Evolutionary conservation across 331 rosid genomes (phyloP), one percentile per base, ranked within the genome.

Genomic region (Prunus yedoensis): DNA sequence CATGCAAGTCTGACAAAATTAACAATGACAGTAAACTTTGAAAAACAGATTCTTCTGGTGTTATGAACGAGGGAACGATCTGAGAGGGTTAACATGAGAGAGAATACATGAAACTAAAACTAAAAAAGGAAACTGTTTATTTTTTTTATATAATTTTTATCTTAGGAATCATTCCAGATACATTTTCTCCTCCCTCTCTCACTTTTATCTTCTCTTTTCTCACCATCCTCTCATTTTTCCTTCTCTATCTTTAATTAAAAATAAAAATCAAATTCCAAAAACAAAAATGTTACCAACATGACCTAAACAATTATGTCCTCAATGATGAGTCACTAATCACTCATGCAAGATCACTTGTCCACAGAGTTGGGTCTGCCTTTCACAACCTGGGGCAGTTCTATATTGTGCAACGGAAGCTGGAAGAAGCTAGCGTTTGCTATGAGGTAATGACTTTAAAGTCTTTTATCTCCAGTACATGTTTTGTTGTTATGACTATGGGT

Each of bases 371-470:
- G 57, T 83, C 87, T 78, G 95, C 98, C 70, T 76, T 79, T 80
- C 98, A 92, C 86, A 94, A 94, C 87, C 89, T 94, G 66, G 98
- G 95, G 27, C 96, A 90, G 81, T 91, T 89, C 81, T 93, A 85
- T 85, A 84, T 91, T 30, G 88, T 76, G 38, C 97, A 80, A 80
- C 71, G 83, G 79, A 85, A 86, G 85, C 74, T 91, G 80, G 89
- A 90, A 81, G 83, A 89, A 71, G 96, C 98, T 70, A 73, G 57
- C 41, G 47, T 57, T 71, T 85, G 78, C 87, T 93, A 93, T 74
- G 89, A 86, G 93, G 98, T 93, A 79, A 71, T 64, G 41, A 21
- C 66, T 66, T 14, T 52, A 56, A 9, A 17, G 18, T 5, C 8
- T 45, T 64, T 17, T 46, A 50, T 47, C 3, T 62, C 38, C 12